These are phyloP conservation scores for Alternaria brassicicola DNA, from an alignment of 2,329 filamentous ascomycete species.

Conservation along the genomic window DNA sequence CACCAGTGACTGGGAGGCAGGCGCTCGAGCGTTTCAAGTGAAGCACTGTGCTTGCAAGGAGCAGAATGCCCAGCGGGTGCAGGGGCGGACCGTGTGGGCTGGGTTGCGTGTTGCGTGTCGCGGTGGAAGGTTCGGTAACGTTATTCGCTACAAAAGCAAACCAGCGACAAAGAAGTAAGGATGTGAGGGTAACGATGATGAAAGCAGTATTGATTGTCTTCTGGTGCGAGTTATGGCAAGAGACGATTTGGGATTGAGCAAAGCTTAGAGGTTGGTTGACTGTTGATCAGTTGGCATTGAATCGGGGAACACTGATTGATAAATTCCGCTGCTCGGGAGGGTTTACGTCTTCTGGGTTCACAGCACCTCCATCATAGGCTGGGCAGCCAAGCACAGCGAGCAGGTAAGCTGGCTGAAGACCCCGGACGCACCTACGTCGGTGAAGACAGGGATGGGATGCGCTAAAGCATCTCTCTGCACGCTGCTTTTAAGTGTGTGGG, in stretches of 20 bases:
- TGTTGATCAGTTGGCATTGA: conserved; percentile 44
- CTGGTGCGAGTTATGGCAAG: conserved; percentile 27
- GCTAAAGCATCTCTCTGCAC: conserved; percentile 28
- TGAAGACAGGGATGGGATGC: conserved; percentile 23
- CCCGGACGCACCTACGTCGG: conserved; percentile 37
- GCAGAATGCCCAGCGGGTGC: conserved; percentile 31
- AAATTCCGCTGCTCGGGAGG: conserved; percentile 40
- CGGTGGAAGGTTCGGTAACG: conserved; percentile 31
- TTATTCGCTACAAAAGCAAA: conserved; percentile 29
- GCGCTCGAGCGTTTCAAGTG: conserved; percentile 49
- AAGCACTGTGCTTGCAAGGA: conserved; percentile 43
- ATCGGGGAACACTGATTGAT: conserved; percentile 41
- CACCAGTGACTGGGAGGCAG: conserved; percentile 43
- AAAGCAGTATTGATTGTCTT: conserved; percentile 42
- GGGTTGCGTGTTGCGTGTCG: conserved; percentile 37
- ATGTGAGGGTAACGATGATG: conserved; percentile 38
- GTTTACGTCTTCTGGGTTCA: conserved; percentile 43
- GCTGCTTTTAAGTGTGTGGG: conserved; percentile 42
- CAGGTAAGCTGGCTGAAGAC: conserved; percentile 38
- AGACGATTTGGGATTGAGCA: conserved; percentile 39
- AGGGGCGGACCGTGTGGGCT: conserved; percentile 34
- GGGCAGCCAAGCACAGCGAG: conserved; percentile 41
- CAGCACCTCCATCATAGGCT: conserved; percentile 49
- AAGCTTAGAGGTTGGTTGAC: conserved; percentile 34
- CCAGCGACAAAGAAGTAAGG: conserved; percentile 46